phyloP scores from a whole-genome alignment of 2,329 filamentous ascomycete genomes.

The Diaporthe sp. region DNA sequence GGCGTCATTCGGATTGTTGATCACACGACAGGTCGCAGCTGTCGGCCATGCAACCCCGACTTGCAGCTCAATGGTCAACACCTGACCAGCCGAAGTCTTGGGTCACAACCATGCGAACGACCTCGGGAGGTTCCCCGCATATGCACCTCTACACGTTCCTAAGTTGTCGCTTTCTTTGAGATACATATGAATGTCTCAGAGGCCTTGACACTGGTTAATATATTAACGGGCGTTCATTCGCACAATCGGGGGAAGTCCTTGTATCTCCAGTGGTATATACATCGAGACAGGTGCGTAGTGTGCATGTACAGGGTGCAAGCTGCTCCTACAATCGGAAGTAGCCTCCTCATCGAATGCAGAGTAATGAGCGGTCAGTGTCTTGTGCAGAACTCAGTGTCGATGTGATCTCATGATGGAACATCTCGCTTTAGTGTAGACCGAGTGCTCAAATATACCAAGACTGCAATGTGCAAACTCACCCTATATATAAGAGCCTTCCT shows the following conservation, averaged over 20 bases:
- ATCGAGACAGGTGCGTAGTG: neutral
- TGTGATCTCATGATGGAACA: constrained; percentile 19
- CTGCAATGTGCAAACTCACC: no score
- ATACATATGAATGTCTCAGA: neutral
- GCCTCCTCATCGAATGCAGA: neutral
- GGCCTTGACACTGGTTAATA: neutral
- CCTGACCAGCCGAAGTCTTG: constrained; percentile 20
- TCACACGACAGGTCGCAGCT: constrained; percentile 13
- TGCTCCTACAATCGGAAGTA: neutral
- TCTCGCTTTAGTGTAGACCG: constrained; percentile 3
- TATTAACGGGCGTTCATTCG: neutral
- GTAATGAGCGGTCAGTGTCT: neutral
- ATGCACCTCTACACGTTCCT: neutral
- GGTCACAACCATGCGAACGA: neutral
- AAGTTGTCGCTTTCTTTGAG: neutral
- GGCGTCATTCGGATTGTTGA: neutral
- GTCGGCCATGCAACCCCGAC: constrained; percentile 10
- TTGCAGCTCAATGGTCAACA: constrained; percentile 13
- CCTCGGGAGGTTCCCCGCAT: constrained; percentile 14
- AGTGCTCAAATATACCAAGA: neutral
- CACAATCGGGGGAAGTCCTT: no score
- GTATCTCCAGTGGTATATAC: neutral
- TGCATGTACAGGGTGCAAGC: neutral
- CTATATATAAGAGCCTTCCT: neutral
- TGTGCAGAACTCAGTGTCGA: neutral